Evolutionary conservation across 371 early-diverging fungal genomes (phyloP), one percentile per base, ranked within the genome.

Genomic region (Apophysomyces elegans): DNA sequence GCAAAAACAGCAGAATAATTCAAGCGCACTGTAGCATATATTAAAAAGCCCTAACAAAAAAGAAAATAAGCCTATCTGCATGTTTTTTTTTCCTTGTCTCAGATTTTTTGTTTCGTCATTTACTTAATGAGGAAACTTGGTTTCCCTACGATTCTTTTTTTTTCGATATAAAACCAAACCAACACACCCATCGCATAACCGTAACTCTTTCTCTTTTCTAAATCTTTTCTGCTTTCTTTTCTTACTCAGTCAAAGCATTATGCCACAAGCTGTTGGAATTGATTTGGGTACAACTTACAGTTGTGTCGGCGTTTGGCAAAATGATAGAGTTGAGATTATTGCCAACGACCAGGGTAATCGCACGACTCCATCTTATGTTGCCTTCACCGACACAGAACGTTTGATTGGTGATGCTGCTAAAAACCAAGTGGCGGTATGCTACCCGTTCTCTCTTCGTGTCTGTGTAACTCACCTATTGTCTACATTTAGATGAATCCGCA

Each of bases 351-450:
- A 96, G 77, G 99, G 99, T 72, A 91, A 91, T 66, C 91, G 97
- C 72, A 99, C 98, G 46, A 99, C 98, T 12, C 99, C 99, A n/a
- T 98, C 99, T 21, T 91, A 96, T 58, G 98, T 99, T 26, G 93
- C 96, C 65, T 95, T 96, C 74, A 82, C 91, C 63, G 90, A 91
- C 63, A 86, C 88, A 57, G 95, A 96, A 83, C 90, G 96, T 72
- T 81, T 97, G 59, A 96, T 98, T 63, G 99, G 99, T 63, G 90
- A 93, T 65, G 93, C 95, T 39, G 99, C 99, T 74, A 93, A 96
- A 84, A 88, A 93, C 66, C 92, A 93, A 81, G 89, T 90, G 56
- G 89, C 91, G 61, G 58, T 65, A 60, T 38, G 64, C 32, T 64
- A 64, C n/a, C 5, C 12, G 13, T 11, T 12, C 44, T 44, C 57